Evolutionary conservation across 2,329 filamentous ascomycete species (phyloP).

Genomic region (Epichloe uncinata): DNA sequence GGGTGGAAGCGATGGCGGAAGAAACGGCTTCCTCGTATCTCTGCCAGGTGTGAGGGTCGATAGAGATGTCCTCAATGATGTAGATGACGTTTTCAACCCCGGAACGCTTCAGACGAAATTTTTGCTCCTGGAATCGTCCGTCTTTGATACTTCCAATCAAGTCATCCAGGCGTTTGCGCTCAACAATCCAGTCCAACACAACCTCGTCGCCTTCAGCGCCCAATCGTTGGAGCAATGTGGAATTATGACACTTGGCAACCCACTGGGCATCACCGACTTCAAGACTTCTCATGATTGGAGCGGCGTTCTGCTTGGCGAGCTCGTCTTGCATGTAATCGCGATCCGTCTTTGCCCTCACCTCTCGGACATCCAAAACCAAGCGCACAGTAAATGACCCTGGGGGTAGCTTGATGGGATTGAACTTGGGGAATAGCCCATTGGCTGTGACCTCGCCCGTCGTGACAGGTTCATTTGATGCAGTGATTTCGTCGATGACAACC

Average conservation of each 20-base stretch:
- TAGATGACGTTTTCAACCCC: constrained; percentile 69
- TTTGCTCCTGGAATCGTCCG: constrained; percentile 71
- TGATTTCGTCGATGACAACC: background rate
- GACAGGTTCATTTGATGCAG: background rate
- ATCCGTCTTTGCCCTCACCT: constrained; percentile 59
- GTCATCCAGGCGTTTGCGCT: constrained; percentile 70
- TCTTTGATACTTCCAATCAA: constrained; percentile 71
- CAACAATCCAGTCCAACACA: constrained; percentile 67
- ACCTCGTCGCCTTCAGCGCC: constrained; percentile 55
- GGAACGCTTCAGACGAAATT: constrained; percentile 60
- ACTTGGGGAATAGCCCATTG: constrained; percentile 26
- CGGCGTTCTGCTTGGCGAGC: constrained; percentile 51
- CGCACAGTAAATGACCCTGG: constrained; percentile 59
- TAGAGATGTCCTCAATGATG: constrained; percentile 58
- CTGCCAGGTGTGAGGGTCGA: constrained; percentile 38
- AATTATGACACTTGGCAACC: constrained; percentile 59
- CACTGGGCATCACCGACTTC: constrained; percentile 67
- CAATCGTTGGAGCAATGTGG: constrained; percentile 37
- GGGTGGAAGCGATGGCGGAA: constrained; percentile 62
- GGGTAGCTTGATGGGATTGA: constrained; percentile 48
- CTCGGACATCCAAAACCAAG: constrained; percentile 60
- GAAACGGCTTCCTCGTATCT: constrained; percentile 54
- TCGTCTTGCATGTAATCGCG: constrained; percentile 66
- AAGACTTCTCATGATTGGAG: constrained; percentile 52
- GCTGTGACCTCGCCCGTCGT: constrained; percentile 7